Evolutionary conservation across 1,284 basidiomycete genomes (phyloP).

Genomic region (Tilletia horrida): DNA sequence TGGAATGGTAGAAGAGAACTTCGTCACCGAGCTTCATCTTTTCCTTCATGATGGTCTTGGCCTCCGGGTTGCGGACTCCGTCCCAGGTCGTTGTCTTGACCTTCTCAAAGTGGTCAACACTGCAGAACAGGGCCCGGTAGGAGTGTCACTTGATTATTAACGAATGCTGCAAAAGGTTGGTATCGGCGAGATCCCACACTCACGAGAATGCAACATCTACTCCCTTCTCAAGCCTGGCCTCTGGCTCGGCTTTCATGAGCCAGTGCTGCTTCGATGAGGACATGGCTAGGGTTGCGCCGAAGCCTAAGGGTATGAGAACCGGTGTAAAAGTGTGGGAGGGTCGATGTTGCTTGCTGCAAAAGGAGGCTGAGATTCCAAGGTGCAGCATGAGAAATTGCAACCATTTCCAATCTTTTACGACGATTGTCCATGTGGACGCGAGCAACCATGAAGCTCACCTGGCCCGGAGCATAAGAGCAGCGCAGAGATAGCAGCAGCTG

Average conservation of each 20-base stretch:
- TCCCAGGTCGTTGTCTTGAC: constrained; percentile 74
- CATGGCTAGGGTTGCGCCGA: background rate
- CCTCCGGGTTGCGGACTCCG: constrained; percentile 84
- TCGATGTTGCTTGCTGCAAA: no score
- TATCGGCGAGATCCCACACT: background rate
- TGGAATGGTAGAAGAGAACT: constrained; percentile 83
- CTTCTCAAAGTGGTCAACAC: constrained; percentile 37
- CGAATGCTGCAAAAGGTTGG: background rate
- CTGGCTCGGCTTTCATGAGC: constrained; percentile 53
- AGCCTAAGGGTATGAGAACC: no score
- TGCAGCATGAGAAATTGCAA: no score
- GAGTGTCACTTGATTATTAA: no score
- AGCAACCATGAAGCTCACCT: no score
- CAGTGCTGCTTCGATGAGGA: constrained; percentile 26
- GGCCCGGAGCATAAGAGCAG: no score
- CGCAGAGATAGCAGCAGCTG: no score
- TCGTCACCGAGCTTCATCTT: constrained; percentile 78
- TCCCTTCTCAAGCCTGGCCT: constrained; percentile 41
- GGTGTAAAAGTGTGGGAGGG: no score
- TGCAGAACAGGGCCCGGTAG: constrained; percentile 13
- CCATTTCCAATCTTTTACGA: no score
- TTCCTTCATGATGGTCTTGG: constrained; percentile 79
- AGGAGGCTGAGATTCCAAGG: no score
- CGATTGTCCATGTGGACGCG: no score
- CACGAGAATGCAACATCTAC: constrained; percentile 42